These are phyloP conservation scores for Hippophae gyantsensis DNA, from an alignment of 306 rosid species.

Conservation along the genomic window DNA sequence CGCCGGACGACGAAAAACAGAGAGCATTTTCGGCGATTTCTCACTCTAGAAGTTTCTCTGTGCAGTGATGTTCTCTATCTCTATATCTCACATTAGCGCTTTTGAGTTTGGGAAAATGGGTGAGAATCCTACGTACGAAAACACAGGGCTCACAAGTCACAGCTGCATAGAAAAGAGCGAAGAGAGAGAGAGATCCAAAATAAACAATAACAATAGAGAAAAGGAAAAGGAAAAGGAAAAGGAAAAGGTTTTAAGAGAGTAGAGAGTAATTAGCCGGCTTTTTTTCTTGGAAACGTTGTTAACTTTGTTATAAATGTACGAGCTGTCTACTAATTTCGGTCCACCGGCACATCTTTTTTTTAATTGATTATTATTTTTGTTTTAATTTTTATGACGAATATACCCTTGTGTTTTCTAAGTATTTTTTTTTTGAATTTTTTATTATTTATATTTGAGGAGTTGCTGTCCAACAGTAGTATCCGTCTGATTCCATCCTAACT, in stretches of 20 bases:
- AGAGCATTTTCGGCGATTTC: conserved; percentile 20
- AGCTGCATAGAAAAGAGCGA: conserved; percentile 17
- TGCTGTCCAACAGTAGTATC: background rate
- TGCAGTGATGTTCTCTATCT: background rate
- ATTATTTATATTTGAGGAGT: background rate
- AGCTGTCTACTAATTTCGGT: too few species aligned
- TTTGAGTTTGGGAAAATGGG: conserved; percentile 33
- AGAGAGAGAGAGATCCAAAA: conserved; percentile 1
- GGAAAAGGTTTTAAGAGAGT: background rate
- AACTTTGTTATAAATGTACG: background rate
- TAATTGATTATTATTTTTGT: background rate
- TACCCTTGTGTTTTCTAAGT: conserved; percentile 19
- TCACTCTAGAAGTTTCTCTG: conserved; percentile 10
- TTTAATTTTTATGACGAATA: conserved; percentile 19
- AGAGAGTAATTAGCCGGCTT: conserved; percentile 37
- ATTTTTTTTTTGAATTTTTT: background rate
- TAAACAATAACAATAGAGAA: background rate
- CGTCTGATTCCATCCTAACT: conserved; percentile 36
- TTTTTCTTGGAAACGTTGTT: conserved; percentile 38
- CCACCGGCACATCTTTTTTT: conserved; percentile 10
- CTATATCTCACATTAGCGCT: conserved; percentile 33
- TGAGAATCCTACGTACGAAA: conserved; percentile 37
- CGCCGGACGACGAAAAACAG: conserved; percentile 21
- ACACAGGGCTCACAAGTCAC: conserved; percentile 20
- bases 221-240: background rate